Base-by-base conservation (phyloP, 1,284 basidiomycete genomes). In the Malassezia caprae region DNA sequence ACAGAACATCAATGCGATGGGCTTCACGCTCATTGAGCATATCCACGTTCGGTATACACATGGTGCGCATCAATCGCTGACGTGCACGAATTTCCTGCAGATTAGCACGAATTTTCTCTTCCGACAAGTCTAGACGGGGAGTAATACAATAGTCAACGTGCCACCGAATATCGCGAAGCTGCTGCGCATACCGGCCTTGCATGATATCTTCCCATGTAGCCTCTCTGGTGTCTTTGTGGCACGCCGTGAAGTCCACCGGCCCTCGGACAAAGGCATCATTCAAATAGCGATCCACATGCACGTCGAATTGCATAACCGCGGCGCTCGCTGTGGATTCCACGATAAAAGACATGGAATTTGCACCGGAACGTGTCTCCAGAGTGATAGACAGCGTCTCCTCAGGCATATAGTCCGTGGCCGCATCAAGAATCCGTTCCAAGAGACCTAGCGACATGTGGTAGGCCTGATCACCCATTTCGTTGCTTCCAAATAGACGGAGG, bases 401-500 rank as follows among this genome's bases (percentile, higher is more conserved):
- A 0, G 87, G 86, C 76, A 85, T 90, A 51, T 82, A 79, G 0
- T 72, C 65, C 0, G 80, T 78, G 3, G 86, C 80, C 53, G 84
- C 81, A 6, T 82, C 78, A 26, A 85, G 75, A 4, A 91, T 75
- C 7, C 76, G 75, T 73, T 96, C 90, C 59, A 96, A 77, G 15
- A 94, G 62, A 3, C 77, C 77, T 3, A 96, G 77, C 56, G 84
- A 86, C 63, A 87, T 83, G 51, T 80, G 78, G 77, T 96, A 98
- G 1, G 88, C 82, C 51, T 82, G 81, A 28, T 84, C 79, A 2
- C 88, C 90, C 49, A 82, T 77, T 19, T 78, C 78, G 5, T 75
- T 67, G 8, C 75, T 77, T 1, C 88, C 88, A 67, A 86, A 94
- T 0, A 96, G 74, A 11, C 83, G 79, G 47, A 80, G 76, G 65